A percentile compares a stretch with the other conserved stretches of the same genome.
Evolutionary conservation across 2,329 filamentous ascomycete species (phyloP).

Genomic region (Microdochium trichocladiopsis): DNA sequence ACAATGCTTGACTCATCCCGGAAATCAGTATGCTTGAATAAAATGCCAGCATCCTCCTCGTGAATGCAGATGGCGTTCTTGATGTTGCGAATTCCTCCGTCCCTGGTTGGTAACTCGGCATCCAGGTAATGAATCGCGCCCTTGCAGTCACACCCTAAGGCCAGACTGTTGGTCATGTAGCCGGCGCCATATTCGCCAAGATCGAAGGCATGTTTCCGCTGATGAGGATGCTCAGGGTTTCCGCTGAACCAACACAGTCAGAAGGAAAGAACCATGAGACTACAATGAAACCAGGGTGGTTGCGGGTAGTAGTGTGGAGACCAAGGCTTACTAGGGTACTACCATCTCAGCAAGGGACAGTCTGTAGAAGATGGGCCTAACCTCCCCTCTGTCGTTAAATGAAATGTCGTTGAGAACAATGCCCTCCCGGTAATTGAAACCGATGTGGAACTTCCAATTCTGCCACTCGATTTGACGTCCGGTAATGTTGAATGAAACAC

Average conservation of each 20-base stretch:
- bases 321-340: conserved; percentile 58
- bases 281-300: no score
- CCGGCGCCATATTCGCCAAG: conserved; percentile 75
- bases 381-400: conserved; percentile 75
- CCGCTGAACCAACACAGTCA: no score
- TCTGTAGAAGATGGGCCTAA: conserved; percentile 79
- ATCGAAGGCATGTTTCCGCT: conserved; percentile 76
- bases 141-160: conserved; percentile 79
- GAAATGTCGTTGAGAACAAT: conserved; percentile 86
- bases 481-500: conserved; percentile 75
- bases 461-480: conserved; percentile 78
- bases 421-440: conserved; percentile 92
- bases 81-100: conserved; percentile 68
- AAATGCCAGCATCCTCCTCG: conserved; percentile 84
- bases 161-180: conserved; percentile 75
- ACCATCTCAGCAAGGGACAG: conserved; percentile 92
- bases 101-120: conserved; percentile 72
- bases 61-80: conserved; percentile 96
- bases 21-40: conserved; percentile 95
- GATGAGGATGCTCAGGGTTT: conserved; percentile 73
- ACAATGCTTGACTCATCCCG: conserved; percentile 82
- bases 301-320: not conserved
- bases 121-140: conserved; percentile 89
- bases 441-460: conserved; percentile 88
- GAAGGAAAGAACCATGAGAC: no score